Evolutionary conservation across 2,329 filamentous ascomycete species (phyloP).

Genomic region (Colletotrichum sp.): DNA sequence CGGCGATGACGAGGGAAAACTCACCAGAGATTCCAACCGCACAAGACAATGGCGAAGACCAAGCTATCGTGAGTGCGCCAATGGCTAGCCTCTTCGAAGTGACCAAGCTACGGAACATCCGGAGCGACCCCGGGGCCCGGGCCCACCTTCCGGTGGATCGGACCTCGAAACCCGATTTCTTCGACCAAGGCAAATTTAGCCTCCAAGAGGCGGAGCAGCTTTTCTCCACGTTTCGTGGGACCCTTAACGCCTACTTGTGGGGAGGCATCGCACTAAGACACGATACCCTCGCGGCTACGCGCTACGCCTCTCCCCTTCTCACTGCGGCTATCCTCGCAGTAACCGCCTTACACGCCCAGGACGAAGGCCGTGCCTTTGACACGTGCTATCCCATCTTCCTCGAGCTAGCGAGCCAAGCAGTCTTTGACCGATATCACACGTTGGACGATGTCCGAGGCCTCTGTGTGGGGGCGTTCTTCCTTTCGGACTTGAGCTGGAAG

Average conservation of each 20-base stretch:
- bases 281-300: slow-evolving; percentile 29
- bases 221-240: slow-evolving; percentile 30
- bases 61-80: slow-evolving; percentile 33
- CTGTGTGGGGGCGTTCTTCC: slow-evolving; percentile 69
- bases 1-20: slow-evolving; percentile 37
- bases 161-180: slow-evolving; percentile 30
- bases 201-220: slow-evolving; percentile 30
- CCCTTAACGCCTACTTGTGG: slow-evolving; percentile 37
- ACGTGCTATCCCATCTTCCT: slow-evolving; percentile 64
- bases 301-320: slow-evolving; percentile 32
- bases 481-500: slow-evolving; percentile 62
- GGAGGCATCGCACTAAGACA: slow-evolving; percentile 35
- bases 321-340: slow-evolving; percentile 36
- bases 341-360: slow-evolving; percentile 33
- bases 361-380: slow-evolving; percentile 53
- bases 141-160: slow-evolving; percentile 13
- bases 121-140: slow-evolving; percentile 31
- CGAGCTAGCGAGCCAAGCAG: slow-evolving; percentile 59
- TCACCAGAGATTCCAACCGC: slow-evolving; percentile 27
- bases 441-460: slow-evolving; percentile 65
- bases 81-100: slow-evolving; percentile 38
- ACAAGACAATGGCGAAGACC: slow-evolving; percentile 25
- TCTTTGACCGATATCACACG: slow-evolving; percentile 58
- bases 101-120: slow-evolving; percentile 36
- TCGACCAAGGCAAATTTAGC: slow-evolving; percentile 30